Evolutionary conservation across 352 stramenopile genomes (phyloP), one percentile per base, ranked within the genome.

Genomic region (Phytophthora sp.): DNA sequence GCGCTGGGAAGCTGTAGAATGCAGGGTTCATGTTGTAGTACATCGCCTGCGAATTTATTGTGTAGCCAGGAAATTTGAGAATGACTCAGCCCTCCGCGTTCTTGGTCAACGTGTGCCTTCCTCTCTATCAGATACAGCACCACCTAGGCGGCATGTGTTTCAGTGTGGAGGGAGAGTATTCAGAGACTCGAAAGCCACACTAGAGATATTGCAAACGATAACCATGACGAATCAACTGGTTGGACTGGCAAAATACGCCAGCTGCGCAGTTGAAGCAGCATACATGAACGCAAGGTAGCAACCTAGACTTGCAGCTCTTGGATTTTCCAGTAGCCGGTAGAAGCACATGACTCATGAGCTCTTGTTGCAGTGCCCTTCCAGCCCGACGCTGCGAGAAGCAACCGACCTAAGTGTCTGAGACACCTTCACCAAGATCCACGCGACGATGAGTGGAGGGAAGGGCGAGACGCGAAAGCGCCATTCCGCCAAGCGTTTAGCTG

Each of bases 381-480:
- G n/a, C n/a, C 28, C 23, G 21, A 38, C 27, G 20, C 38, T 54
- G 21, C 46, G 23, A 49, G 35, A 15, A 46, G 41, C 43, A 58
- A 57, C n/a, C 24, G 15, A 28, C 49, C 39, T 51, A 38, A 35
- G 48, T 34, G 28, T 17, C 39, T 69, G 61, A 50, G 61, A 66
- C 49, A 69, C 17, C 46, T 34, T 42, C 20, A 15, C 37, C 27
- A 48, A 51, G 43, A 58, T 59, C 30, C 13, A 38, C 11, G 26
- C 18, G 18, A 20, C 45, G 54, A 55, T 65, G 54, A 12, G 54
- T 69, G 61, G 60, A 68, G 60, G 54, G 54, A 59, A 60, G 34
- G 61, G 54, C 15, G 32, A 69, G 32, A 44, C 50, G 49, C 38
- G 20, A 53, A 66, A 63, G 18, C 43, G 34, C 23, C 18, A 48